Evolutionary conservation across 176 grass and related monocot genomes (phyloP).

Genomic region (Stipa capillata): DNA sequence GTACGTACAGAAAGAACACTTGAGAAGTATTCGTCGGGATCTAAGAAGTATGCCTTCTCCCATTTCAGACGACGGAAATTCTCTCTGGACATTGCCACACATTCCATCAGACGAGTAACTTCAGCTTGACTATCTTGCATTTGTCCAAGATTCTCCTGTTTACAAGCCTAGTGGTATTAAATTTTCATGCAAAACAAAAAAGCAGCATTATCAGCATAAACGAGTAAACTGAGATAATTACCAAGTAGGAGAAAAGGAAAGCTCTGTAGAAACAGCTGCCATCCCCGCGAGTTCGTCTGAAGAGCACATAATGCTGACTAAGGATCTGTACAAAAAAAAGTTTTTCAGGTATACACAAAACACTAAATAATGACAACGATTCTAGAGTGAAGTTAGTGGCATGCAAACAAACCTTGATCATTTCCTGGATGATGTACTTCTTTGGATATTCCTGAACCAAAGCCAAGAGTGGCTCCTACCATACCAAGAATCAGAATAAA

Average conservation of each 20-base stretch:
- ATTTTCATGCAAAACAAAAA: not conserved
- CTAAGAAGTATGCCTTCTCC: not conserved
- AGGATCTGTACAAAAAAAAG: conserved; percentile 6
- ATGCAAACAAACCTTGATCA: conserved; percentile 15
- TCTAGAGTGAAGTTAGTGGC: not conserved
- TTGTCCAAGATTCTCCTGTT: conserved; percentile 7
- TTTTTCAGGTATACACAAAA: not conserved
- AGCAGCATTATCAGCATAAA: not conserved
- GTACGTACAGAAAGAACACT: not conserved
- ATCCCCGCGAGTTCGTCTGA: conserved; percentile 7
- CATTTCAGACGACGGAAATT: not conserved
- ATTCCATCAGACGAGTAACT: not conserved
- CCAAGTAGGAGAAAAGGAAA: conserved; percentile 26
- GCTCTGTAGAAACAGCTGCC: conserved; percentile 21
- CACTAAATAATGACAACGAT: not conserved
- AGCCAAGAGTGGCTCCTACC: not conserved
- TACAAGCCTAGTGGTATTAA: not conserved
- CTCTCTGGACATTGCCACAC: not conserved
- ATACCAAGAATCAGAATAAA: not conserved
- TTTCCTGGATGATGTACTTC: not conserved
- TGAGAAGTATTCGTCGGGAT: not conserved
- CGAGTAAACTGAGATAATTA: not conserved
- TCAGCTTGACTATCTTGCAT: conserved; percentile 15
- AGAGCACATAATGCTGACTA: not conserved
- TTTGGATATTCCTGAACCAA: not conserved